These are phyloP conservation scores for Prunus armeniaca DNA, from an alignment of 306 rosid genomes.

Conservation along the genomic window DNA sequence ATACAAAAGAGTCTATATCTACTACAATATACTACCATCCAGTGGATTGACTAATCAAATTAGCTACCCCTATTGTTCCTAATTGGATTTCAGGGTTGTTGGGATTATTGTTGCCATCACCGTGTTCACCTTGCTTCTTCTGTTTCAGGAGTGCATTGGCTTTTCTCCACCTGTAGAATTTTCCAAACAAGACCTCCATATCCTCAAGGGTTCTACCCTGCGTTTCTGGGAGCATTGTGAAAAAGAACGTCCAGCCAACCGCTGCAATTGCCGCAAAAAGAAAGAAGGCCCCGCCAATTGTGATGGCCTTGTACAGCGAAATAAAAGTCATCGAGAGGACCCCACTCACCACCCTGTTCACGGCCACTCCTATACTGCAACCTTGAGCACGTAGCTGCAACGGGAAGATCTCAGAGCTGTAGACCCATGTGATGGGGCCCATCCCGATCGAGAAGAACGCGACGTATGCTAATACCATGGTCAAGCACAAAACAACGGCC, in stretches of 20 bases:
- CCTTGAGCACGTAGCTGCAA: slow-evolving; percentile 80
- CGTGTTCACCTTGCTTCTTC: neutral
- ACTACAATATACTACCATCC: neutral
- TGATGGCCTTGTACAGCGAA: slow-evolving; percentile 45
- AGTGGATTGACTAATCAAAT: neutral
- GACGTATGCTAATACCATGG: slow-evolving; percentile 44
- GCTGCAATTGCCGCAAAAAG: slow-evolving; percentile 44
- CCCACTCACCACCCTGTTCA: slow-evolving; percentile 56
- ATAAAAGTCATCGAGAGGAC: slow-evolving; percentile 67
- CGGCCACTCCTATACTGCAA: slow-evolving; percentile 50
- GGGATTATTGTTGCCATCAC: neutral
- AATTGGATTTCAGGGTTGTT: slow-evolving; percentile 20
- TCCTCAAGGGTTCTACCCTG: slow-evolving; percentile 70
- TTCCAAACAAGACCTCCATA: slow-evolving; percentile 71
- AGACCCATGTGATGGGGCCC: slow-evolving; percentile 82
- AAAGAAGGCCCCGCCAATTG: slow-evolving; percentile 75
- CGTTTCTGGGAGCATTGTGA: slow-evolving; percentile 64
- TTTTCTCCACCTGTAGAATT: slow-evolving; percentile 27
- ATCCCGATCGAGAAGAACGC: slow-evolving; percentile 73
- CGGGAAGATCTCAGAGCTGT: slow-evolving; percentile 71
- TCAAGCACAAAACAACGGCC: slow-evolving; percentile 51
- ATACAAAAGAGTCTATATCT: neutral
- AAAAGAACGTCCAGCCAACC: slow-evolving; percentile 55
- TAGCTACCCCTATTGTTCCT: slow-evolving; percentile 3
- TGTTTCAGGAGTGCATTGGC: slow-evolving; percentile 13